Base-by-base conservation (phyloP, 2,329 filamentous ascomycete genomes). In the Aspergillus flavus region DNA sequence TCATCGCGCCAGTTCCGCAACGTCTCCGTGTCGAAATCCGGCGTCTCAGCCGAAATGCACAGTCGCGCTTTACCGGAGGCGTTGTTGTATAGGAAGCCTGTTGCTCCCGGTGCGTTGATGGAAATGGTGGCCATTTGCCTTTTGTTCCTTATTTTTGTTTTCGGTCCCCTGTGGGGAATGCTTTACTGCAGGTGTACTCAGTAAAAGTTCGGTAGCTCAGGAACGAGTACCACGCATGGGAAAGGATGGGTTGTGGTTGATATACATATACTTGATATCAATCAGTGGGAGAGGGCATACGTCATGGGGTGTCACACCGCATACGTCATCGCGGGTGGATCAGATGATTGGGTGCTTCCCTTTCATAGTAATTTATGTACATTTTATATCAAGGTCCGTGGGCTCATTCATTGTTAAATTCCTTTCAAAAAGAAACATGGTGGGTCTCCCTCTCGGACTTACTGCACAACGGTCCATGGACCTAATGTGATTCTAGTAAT, bases 1-100 rank as follows among this genome's bases (percentile, higher is more conserved):
- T 90, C 87, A 45, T 86, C 82, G 34, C 79, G 76, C 85, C 86
- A 89, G 60, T 83, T 81, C 52, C 82, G 78, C 61, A 86, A 73
- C 0, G 81, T 84, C 48, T 83, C 79, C 21, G 79, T 72, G 70
- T 89, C 86, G 69, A 89, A 89, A 28, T 79, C 77, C 2, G 64
- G 64, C 1, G 74, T 75, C 57, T 78, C 76, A 0, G 75, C 70
- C 2, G 74, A 73, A 36, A 78, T 68, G 61, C 75, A 77, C 12
- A 78, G 61, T 2, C 75, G 69, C 4, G 76, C 72, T 53, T 73
- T 76, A 41, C 73, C 70, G 9, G 69, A 66, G 10, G 73, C 72
- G 46, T 72, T 75, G 56, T 75, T 76, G 61, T 76, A 77, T 30
- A 78, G 66, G 19, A 78, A 72, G 2, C 76, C 75, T 46, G 66